Evolutionary conservation across 1,284 basidiomycete genomes (phyloP), one percentile per base, ranked within the genome.

Genomic region (Mycosarcoma maydis): DNA sequence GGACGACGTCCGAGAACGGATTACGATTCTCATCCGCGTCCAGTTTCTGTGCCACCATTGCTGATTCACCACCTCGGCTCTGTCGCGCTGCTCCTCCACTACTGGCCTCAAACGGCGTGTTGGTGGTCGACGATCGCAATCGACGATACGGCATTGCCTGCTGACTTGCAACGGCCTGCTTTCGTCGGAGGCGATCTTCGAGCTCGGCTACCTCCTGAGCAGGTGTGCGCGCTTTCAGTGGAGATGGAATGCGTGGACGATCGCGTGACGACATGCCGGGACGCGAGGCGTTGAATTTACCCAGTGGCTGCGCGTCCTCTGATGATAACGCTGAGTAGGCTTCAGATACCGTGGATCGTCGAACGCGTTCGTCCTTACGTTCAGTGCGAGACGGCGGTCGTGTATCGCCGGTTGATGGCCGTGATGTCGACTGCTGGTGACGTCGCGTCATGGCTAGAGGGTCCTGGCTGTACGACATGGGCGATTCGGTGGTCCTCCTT

Each of bases 241-340:
- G 65, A 0, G 65, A 68, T 6, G 65, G 65, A 20, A 68, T 68
- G 24, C 65, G 58, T 14, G 58, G 65, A 23, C 65, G 53, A 23
- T 68, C 65, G 13, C 65, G 44, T 1, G 65, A 68, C 2, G 65
- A 61, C 65, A 61, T 68, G 24, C 58, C 65, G 13, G 58, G 58
- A 8, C 61, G 61, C 0, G 44, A 38, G 6, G 55, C 40, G 24
- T 40, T 26, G 39, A 62, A 62, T 16, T 41, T 45, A 19, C 42
- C 7, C 41, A 29, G 38, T 3, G 3, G n/a, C n/a, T 39, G 19
- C 6, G 7, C 29, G 10, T 20, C 19, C 19, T 6, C 19, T 17
- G 11, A 22, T 19, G 16, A 14, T 16, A 1, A 30, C 10, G 3
- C 5, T 1, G 45, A 19, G 7, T 17, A 24, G 23, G 49, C 43